These are phyloP conservation scores for Talaromyces sp. DNA, from an alignment of 2,329 filamentous ascomycete genomes.

Conservation along the genomic window DNA sequence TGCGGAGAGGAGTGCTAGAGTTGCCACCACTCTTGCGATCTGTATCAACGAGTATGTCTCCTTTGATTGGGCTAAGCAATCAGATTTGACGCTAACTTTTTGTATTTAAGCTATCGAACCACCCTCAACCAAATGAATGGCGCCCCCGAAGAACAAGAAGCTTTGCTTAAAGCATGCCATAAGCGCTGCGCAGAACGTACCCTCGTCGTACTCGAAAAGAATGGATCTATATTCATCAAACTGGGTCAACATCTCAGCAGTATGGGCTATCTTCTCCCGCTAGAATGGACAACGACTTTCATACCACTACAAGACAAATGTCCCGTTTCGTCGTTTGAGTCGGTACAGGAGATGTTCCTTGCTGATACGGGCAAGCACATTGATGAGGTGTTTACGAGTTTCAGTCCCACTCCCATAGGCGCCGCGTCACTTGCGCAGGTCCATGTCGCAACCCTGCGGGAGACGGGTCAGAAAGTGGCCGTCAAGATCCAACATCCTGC, in stretches of 20 bases:
- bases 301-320: slow-evolving; percentile 94
- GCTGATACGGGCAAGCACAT: slow-evolving; percentile 76
- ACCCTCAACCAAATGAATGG: slow-evolving; percentile 68
- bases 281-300: slow-evolving; percentile 93
- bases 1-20: slow-evolving; percentile 71
- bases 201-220: slow-evolving; percentile 82
- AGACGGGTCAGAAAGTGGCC: slow-evolving; percentile 79
- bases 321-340: slow-evolving; percentile 83
- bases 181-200: slow-evolving; percentile 88
- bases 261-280: slow-evolving; percentile 88
- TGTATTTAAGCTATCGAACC: slow-evolving; percentile 68
- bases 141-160: slow-evolving; percentile 62
- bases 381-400: slow-evolving; percentile 80
- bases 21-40: slow-evolving; percentile 68
- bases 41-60: slow-evolving; percentile 80
- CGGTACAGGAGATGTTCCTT: slow-evolving; percentile 80
- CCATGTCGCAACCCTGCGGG: slow-evolving; percentile 78
- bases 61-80: not conserved
- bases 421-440: slow-evolving; percentile 94
- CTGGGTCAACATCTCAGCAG: slow-evolving; percentile 92
- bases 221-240: slow-evolving; percentile 98
- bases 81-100: not conserved
- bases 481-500: slow-evolving; percentile 95
- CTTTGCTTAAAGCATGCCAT: slow-evolving; percentile 76
- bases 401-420: slow-evolving; percentile 75